Evolutionary conservation across 148 eudicot genomes (phyloP), one percentile per base, ranked within the genome.

Genomic region (Chenopodium formosanum): DNA sequence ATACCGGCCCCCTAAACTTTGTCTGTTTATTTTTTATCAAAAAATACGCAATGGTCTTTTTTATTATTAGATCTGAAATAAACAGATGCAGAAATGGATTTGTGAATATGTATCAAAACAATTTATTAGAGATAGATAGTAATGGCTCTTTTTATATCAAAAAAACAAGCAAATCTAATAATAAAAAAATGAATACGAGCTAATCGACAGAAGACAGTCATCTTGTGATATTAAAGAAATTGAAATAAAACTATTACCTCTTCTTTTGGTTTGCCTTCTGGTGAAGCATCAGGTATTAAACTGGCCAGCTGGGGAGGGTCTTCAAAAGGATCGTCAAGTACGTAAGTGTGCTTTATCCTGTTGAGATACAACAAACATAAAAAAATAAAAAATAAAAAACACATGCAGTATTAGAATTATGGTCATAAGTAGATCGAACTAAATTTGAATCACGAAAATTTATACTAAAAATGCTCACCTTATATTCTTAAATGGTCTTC

Each of bases 331-430:
- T 96, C 98, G 46, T 91, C 95, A 67, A 96, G 89, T 80, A 92
- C 82, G 82, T 94, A 94, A 29, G 97, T 92, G 88, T 96, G 99
- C 75, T 96, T 96, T 83, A 96, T 91, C 80, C 99, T 94, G 89
- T 84, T 48, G 25, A 73, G 81, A 73, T 65, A 50, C 32, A 80
- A 46, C 34, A 31, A 37, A 32, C 31, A 77, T 66, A 67, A 82
- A 29, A 52, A 34, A 31, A 31, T 31, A 31, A 31, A 31, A 31
- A 31, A 31, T 31, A 1, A 31, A 31, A 74, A 1, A 56, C 50
- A 56, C 72, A 79, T 62, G 75, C 9, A 75, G 23, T 13, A 75
- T 31, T 6, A 72, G 71, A 6, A 79, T 31, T 4, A 72, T 9
- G 14, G 53, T 13, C 32, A 37, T 46, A 7, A 79, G 34, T 40